Base-by-base conservation (phyloP, 2,329 filamentous ascomycete genomes). In the Xylaria multiplex region DNA sequence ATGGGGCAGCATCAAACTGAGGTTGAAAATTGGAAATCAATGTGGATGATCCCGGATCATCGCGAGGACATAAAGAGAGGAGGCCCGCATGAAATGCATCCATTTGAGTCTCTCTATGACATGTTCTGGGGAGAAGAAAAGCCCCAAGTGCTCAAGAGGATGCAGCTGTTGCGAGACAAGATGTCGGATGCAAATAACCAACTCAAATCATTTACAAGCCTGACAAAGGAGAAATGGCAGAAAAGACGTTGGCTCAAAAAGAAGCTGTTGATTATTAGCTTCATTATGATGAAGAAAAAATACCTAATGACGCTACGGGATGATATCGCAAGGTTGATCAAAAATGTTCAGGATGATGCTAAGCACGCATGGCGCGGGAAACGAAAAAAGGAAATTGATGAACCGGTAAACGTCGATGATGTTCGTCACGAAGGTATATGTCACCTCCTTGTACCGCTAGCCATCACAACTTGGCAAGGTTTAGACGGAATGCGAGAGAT, bases 401-500 rank as follows among this genome's bases (percentile, higher is more conserved):
- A 50, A 32, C 13, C 22, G 27, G 48, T 50, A 30, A 50, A 30
- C 14, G 48, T 7, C 48, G 27, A 16, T 6, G 48, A 50, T 3
- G 27, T 50, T 50, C 48, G 22, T 30, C 48, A 50, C 48, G 24
- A 50, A 30, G 48, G 48, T 16, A 50, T 30, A 16, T 50, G 24
- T 2, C 48, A 50, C 48, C 24, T 50, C 24, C 48, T 50, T 16
- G 27, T 50, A 30, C 48, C 48, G 27, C 48, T 50, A 27, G 48
- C 24, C 48, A 50, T 50, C 3, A n/a, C 13, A 16, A 50, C 24
- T n/a, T 50, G 48, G 48, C 24, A 50, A 50, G 48, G 48, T 24
- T 50, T 50, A 24, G 48, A 50, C 32, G 48, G 48, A n/a, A 50
- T 50, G 48, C 24, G 48, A 30, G 13, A 50, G n/a, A 50, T 50